Conservation (phyloP, 805 yeast species). For the Aciculoconidium aculeatum region DNA sequence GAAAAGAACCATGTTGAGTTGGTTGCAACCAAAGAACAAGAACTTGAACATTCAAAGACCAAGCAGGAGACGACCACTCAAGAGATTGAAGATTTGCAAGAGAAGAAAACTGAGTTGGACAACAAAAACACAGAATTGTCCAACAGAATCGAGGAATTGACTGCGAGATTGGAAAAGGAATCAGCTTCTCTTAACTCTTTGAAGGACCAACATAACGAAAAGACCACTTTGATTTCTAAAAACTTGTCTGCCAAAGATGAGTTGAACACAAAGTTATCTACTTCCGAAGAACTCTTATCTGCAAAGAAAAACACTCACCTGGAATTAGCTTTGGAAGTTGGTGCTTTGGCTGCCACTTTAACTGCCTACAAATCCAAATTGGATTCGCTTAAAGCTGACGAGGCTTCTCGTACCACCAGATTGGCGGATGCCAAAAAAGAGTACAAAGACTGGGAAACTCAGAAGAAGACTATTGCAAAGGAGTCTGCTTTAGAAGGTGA, state of each 20-base stretch:
- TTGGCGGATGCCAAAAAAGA: constrained; percentile 38
- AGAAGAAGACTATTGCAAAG: constrained; percentile 38
- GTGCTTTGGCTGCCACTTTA: constrained; percentile 35
- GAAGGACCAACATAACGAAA: constrained; percentile 25
- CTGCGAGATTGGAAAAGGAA: constrained; percentile 38
- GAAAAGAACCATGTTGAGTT: constrained; percentile 39
- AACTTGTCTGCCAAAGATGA: constrained; percentile 35
- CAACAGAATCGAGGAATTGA: constrained; percentile 36
- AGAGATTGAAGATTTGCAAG: constrained; percentile 40
- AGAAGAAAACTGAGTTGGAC: constrained; percentile 36
- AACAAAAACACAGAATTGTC: constrained; percentile 33
- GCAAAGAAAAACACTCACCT: constrained; percentile 33
- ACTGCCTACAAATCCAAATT: constrained; percentile 42
- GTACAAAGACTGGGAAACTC: constrained; percentile 38
- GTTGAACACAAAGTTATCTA: constrained; percentile 31
- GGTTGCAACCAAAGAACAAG: constrained; percentile 40
- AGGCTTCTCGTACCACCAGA: constrained; percentile 29
- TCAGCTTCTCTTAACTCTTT: constrained; percentile 25
- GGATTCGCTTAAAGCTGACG: constrained; percentile 31
- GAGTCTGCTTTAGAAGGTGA: constrained; percentile 30
- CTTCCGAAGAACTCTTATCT: constrained; percentile 30
- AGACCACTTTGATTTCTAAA: constrained; percentile 22
- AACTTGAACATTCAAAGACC: constrained; percentile 35
- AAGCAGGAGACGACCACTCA: constrained; percentile 38
- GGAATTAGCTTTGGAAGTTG: constrained; percentile 38